Evolutionary conservation across 2,329 filamentous ascomycete genomes (phyloP).

Genomic region (Pseudocercospora musae): DNA sequence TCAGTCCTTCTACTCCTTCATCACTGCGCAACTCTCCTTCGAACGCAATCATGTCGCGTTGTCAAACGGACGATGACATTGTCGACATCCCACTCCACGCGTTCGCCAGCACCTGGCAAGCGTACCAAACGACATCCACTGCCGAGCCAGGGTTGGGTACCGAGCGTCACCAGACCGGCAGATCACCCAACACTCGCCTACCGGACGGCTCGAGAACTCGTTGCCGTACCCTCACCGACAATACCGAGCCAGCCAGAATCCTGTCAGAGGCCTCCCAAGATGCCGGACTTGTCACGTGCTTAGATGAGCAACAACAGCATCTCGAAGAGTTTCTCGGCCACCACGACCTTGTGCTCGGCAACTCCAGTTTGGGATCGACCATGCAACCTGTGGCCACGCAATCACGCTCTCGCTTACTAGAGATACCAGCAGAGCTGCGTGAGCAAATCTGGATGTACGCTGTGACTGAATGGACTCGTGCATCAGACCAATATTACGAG

Average conservation of each 20-base stretch:
- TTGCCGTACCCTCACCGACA: background rate
- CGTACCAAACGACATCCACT: background rate
- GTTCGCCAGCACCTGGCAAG: background rate
- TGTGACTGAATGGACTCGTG: slow-evolving; percentile 21
- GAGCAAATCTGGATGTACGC: slow-evolving; percentile 22
- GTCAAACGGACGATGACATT: background rate
- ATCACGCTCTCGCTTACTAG: slow-evolving; percentile 18
- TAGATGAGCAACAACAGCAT: background rate
- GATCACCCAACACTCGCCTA: background rate
- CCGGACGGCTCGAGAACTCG: background rate
- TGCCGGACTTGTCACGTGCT: background rate
- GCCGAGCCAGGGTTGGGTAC: background rate
- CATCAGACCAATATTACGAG: background rate
- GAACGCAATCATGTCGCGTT: background rate
- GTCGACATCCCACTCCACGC: background rate
- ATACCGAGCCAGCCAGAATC: background rate
- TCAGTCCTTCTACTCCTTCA: background rate
- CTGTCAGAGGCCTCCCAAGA: background rate
- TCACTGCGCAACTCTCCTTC: background rate
- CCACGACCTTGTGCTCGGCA: background rate
- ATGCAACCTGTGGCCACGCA: background rate
- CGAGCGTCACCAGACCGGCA: background rate
- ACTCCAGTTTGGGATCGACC: background rate
- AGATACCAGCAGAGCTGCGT: slow-evolving; percentile 24
- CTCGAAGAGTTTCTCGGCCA: background rate